These are phyloP conservation scores for Byssothecium circinans DNA, from an alignment of 2,329 filamentous ascomycete species.

Conservation along the genomic window DNA sequence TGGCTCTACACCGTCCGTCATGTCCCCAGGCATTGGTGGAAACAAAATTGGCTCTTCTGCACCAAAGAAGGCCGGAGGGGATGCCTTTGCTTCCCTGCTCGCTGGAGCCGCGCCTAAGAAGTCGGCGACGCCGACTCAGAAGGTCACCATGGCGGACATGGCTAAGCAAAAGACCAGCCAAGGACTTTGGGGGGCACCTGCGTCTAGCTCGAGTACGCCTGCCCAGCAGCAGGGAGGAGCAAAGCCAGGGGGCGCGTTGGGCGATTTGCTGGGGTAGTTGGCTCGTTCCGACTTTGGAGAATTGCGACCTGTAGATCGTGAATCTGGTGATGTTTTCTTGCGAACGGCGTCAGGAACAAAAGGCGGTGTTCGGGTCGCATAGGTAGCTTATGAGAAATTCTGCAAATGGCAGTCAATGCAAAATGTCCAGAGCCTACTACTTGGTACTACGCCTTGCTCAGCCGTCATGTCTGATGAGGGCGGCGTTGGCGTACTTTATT, in stretches of 20 bases:
- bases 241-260: slow-evolving; percentile 41
- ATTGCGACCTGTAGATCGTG: neutral
- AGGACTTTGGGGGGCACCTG: slow-evolving; percentile 85
- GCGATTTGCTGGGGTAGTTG: slow-evolving; percentile 39
- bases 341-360: slow-evolving; percentile 6
- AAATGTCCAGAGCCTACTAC: neutral
- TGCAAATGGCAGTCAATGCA: neutral
- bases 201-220: slow-evolving; percentile 39
- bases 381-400: neutral
- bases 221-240: slow-evolving; percentile 31
- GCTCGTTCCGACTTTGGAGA: neutral
- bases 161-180: slow-evolving; percentile 98
- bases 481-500: neutral
- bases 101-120: slow-evolving; percentile 78
- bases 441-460: neutral
- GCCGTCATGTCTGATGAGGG: neutral
- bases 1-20: slow-evolving; percentile 48
- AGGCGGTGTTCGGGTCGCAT: slow-evolving; percentile 2
- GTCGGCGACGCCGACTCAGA: slow-evolving; percentile 58
- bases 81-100: slow-evolving; percentile 90
- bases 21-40: slow-evolving; percentile 40
- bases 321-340: slow-evolving; percentile 3
- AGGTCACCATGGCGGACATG: slow-evolving; percentile 85
- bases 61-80: slow-evolving; percentile 62
- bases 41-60: slow-evolving; percentile 43